Base-by-base conservation (phyloP, 108 stramenopile genomes). In the Pelagomonas calceolata region DNA sequence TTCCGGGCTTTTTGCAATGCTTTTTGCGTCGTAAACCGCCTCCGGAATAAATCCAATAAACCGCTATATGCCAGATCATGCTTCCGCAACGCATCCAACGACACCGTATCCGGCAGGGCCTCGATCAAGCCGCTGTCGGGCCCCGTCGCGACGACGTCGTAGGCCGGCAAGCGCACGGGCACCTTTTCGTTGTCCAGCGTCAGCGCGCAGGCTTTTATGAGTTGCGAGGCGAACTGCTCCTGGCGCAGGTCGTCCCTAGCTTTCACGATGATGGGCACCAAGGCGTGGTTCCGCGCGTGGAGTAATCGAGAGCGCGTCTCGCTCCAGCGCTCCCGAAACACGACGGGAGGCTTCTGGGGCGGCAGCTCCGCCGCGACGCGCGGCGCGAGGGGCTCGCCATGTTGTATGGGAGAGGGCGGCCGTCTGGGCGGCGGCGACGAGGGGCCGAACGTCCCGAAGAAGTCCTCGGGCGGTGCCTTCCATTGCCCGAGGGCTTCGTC, bases 201-300 rank as follows among this genome's bases (percentile, higher is more conserved):
- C 12, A 74, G 69, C 44, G 92, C 84, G 80, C 92, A 92, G 43
- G 89, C 77, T 39, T 89, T 83, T 43, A 98, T 94, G 30, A 98
- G 80, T 74, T 97, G 95, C 0, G 94, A 83, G 21, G 90, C 91
- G 0, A 93, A 77, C 77, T 94, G 92, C 77, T 98, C 98, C 76
- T 98, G 98, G 18, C 98, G 85, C 67, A 96, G 85, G 70, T 98
- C 98, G 73, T 97, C 98, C 73, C 95, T 94, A 63, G 90, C 87
- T 82, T 99, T 99, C 34, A 99, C 86, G 51, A 99, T 84, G 66
- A 99, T 85, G 33, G 95, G 93, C 46, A 94, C 75, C 30, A 99
- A 75, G n/a, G n/a, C n/a, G n/a, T n/a, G n/a, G n/a, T n/a, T n/a
- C 60, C 91, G 81, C 51, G 51, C 51, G 21, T 26, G 3, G 21